These are phyloP conservation scores for Aaosphaeria pasadenensis DNA, from an alignment of 2,329 filamentous ascomycete species.

Conservation along the genomic window DNA sequence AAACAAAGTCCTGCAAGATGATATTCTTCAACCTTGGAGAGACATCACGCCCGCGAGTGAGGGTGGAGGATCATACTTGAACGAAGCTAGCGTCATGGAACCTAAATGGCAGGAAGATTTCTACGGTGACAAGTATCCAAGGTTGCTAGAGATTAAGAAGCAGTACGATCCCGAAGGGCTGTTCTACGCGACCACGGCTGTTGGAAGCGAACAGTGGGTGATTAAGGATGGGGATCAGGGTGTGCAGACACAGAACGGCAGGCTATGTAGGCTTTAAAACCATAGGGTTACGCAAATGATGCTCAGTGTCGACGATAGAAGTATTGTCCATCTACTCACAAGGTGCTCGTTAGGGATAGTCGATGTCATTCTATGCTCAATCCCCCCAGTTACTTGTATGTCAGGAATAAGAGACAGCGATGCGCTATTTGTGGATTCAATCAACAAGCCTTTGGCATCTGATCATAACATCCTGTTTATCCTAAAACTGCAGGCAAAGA, in stretches of 20 bases:
- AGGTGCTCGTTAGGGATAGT: no score
- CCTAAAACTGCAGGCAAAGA: no score
- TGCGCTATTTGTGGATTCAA: no score
- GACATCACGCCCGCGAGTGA: slow-evolving; percentile 1
- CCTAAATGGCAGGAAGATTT: slow-evolving; percentile 11
- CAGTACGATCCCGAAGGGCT: slow-evolving; percentile 13
- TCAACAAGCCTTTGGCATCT: no score
- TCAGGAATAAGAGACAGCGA: no score
- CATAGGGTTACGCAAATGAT: not conserved
- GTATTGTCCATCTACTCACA: no score
- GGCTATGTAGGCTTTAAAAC: slow-evolving; percentile 1
- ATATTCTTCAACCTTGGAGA: slow-evolving; percentile 4
- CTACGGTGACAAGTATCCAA: slow-evolving; percentile 13
- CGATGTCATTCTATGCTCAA: no score
- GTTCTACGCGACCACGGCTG: slow-evolving; percentile 10
- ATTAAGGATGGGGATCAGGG: slow-evolving; percentile 8
- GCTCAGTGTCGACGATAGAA: no score
- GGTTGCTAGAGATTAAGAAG: slow-evolving; percentile 8
- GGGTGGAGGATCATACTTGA: slow-evolving; percentile 8
- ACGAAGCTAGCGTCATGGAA: slow-evolving; percentile 9
- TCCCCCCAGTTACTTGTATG: no score
- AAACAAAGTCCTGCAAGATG: not conserved
- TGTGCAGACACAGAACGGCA: slow-evolving; percentile 8
- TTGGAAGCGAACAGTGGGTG: slow-evolving; percentile 10
- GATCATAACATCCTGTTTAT: no score